phyloP scores from a whole-genome alignment of 768 basidiomycete genomes.

The Lactarius tabidus region DNA sequence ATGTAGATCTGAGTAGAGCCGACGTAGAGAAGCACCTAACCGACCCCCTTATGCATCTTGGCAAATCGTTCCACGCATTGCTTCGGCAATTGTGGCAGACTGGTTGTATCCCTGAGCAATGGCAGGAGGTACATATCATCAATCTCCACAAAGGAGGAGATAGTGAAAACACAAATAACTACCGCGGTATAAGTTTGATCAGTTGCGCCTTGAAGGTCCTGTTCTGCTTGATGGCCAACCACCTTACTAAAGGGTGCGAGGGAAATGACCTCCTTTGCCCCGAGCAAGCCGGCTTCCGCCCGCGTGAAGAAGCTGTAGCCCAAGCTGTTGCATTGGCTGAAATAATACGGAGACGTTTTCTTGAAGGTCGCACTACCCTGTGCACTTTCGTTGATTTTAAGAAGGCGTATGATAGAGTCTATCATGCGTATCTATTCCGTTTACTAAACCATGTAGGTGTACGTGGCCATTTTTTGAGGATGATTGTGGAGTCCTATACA shows the following conservation, averaged over 20 bases:
- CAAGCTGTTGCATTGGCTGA: constrained; percentile 20
- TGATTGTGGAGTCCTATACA: constrained; percentile 1
- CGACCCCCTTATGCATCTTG: not conserved
- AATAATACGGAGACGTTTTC: constrained; percentile 13
- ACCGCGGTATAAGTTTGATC: constrained; percentile 24
- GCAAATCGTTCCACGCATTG: not conserved
- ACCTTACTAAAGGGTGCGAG: not conserved
- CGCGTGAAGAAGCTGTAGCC: constrained; percentile 21
- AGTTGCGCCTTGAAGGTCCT: constrained; percentile 19
- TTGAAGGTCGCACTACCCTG: not conserved
- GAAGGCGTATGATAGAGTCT: constrained; percentile 24
- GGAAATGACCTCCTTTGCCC: not conserved
- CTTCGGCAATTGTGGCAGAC: not conserved
- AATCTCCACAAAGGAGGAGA: constrained; percentile 23
- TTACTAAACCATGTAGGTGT: constrained; percentile 16
- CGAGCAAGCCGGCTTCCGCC: constrained; percentile 20
- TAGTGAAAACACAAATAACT: constrained; percentile 15
- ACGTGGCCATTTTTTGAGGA: not conserved
- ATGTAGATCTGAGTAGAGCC: not conserved
- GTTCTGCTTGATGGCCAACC: constrained; percentile 9
- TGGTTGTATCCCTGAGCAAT: not conserved
- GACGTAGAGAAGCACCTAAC: not conserved
- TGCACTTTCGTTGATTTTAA: constrained; percentile 23
- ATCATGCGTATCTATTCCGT: constrained; percentile 16
- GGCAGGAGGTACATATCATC: constrained; percentile 16